phyloP scores from a whole-genome alignment of 1,284 basidiomycete species.

The Farysia itapuensis region DNA sequence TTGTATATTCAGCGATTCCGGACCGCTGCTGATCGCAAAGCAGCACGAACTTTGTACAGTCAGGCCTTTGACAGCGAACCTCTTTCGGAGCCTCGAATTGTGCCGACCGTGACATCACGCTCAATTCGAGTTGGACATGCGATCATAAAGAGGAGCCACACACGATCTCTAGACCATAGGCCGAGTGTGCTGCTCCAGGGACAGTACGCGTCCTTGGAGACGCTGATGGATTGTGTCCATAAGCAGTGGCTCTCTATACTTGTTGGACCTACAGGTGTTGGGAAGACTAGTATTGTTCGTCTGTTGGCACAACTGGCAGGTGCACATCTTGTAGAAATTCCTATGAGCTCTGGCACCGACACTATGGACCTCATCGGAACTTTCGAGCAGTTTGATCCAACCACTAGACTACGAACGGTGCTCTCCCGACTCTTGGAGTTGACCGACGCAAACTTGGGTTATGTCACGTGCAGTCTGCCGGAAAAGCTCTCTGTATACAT shows the following conservation, averaged over 20 bases:
- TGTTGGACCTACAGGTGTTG: constrained; percentile 73
- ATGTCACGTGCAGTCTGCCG: constrained; percentile 1
- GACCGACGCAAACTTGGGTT: constrained; percentile 10
- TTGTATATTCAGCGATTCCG: constrained; percentile 85
- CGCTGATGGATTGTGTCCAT: constrained; percentile 74
- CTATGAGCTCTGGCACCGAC: constrained; percentile 84
- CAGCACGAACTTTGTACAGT: constrained; percentile 70
- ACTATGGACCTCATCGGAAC: constrained; percentile 91
- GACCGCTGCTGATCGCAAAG: constrained; percentile 68
- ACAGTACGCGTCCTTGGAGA: constrained; percentile 73
- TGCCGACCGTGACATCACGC: constrained; percentile 65
- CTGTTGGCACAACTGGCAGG: constrained; percentile 75
- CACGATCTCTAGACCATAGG: neutral
- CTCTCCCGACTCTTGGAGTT: constrained; percentile 11
- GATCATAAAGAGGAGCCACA: constrained; percentile 62
- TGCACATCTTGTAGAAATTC: constrained; percentile 71
- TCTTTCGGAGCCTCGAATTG: constrained; percentile 47
- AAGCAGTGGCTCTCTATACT: constrained; percentile 86
- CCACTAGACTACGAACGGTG: constrained; percentile 5
- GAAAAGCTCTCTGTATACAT: constrained; percentile 5
- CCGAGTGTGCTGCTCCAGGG: constrained; percentile 66
- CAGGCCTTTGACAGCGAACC: constrained; percentile 64
- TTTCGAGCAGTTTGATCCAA: constrained; percentile 77
- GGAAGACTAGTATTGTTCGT: constrained; percentile 79
- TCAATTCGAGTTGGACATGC: constrained; percentile 75